Base-by-base conservation (phyloP, 1,284 basidiomycete species). In the Papiliotrema nemorosa region DNA sequence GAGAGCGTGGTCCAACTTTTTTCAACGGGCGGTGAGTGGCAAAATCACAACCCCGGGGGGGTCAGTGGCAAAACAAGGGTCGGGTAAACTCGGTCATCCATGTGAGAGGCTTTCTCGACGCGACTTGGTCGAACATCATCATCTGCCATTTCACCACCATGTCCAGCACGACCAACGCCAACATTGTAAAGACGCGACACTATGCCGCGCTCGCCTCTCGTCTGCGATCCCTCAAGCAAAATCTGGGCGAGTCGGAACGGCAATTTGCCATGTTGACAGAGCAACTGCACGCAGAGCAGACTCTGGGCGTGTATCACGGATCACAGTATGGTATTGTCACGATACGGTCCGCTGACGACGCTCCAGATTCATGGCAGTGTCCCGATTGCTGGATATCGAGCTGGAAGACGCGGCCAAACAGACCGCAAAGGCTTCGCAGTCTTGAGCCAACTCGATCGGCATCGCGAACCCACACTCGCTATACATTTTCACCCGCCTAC, bases 351-450 rank as follows among this genome's bases (percentile, higher is more conserved):
- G 36, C 16, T 21, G 18, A 34, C 54, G 41, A 54, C 49, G 12
- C n/a, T n/a, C 31, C 25, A 75, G 73, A 42, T 75, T 75, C 55
- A 75, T 75, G 73, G 70, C 73, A 9, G 64, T 69, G 2, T 73
- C 71, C 21, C 52, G 70, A 29, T 53, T 73, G 22, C 55, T 75
- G 12, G 72, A 75, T 44, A 57, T 63, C 12, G 73, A 75, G 50
- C 55, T 75, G 5, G 52, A 57, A 20, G 44, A 51, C 25, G 53
- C 46, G 14, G 22, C 18, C 29, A 29, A 46, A 18, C 21, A 44
- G 41, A 24, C 21, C 35, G 35, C 14, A 20, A 16, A 36, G 5
- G 10, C 31, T 34, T 34, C n/a, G 20, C 21, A 18, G 38, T 40
- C 38, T 22, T 25, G 38, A 13, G 7, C 25, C 38, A 21, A 40